Evolutionary conservation across 495 filamentous ascomycete genomes (phyloP).

Genomic region (Letharia columbiana): DNA sequence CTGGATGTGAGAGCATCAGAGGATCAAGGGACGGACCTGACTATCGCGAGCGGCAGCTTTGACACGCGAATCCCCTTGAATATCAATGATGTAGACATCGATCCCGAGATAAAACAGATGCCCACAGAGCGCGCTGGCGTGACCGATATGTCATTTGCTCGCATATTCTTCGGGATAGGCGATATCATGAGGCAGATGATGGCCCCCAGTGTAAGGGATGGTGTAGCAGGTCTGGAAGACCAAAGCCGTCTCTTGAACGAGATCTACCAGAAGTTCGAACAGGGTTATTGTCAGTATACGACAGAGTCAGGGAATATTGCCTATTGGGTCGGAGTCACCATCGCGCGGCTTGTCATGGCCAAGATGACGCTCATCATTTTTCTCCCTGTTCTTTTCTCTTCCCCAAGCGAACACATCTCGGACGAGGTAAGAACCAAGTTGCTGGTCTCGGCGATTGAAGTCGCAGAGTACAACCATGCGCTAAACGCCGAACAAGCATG

Average conservation of each 20-base stretch:
- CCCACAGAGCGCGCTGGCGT: constrained; percentile 50
- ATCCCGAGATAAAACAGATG: constrained; percentile 51
- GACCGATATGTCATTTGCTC: constrained; percentile 74
- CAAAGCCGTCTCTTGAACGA: constrained; percentile 47
- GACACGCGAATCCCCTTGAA: constrained; percentile 70
- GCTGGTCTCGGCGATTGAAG: constrained; percentile 64
- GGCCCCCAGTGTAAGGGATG: constrained; percentile 27
- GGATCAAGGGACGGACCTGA: constrained; percentile 75
- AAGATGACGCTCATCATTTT: constrained; percentile 59
- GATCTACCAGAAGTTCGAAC: constrained; percentile 54
- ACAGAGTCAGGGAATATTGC: constrained; percentile 28
- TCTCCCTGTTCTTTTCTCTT: constrained; percentile 46
- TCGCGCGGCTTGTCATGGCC: constrained; percentile 58
- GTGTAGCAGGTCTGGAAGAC: constrained; percentile 32
- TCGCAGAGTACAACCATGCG: constrained; percentile 62
- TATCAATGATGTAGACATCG: constrained; percentile 71
- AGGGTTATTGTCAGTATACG: constrained; percentile 51
- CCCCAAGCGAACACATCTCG: constrained; percentile 36
- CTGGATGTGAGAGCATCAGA: constrained; percentile 72
- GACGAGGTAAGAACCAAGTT: constrained; percentile 55
- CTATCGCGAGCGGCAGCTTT: constrained; percentile 57
- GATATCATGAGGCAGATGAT: constrained; percentile 36
- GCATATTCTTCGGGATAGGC: constrained; percentile 59
- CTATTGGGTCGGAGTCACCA: constrained; percentile 60
- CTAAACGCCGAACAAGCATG: constrained; percentile 51